A percentile compares a stretch with the other conserved stretches of the same genome.
Conservation (phyloP, 2,329 filamentous ascomycete genomes). For the Bipolaris bicolor region DNA sequence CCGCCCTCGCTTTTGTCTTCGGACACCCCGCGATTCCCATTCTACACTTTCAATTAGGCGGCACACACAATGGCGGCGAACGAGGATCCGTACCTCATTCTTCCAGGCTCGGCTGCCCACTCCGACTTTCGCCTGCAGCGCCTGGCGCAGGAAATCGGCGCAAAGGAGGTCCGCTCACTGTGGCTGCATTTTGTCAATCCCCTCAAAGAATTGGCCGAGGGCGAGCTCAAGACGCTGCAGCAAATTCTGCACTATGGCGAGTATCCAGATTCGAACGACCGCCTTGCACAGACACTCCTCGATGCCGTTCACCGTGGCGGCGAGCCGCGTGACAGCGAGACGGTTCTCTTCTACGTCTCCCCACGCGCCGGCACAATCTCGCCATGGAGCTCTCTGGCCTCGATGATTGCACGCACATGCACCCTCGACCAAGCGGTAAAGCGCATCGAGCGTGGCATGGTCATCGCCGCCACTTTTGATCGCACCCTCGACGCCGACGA, state of each 20-base stretch:
- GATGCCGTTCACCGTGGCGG: slow-evolving; percentile 58
- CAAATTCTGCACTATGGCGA: slow-evolving; percentile 67
- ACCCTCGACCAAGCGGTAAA: slow-evolving; percentile 73
- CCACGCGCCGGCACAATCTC: slow-evolving; percentile 84
- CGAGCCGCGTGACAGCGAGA: slow-evolving; percentile 57
- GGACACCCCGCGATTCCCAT: slow-evolving; percentile 22
- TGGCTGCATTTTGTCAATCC: slow-evolving; percentile 60
- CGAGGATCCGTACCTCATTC: slow-evolving; percentile 50
- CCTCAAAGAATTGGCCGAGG: slow-evolving; percentile 44
- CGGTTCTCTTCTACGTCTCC: slow-evolving; percentile 71
- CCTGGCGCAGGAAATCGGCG: slow-evolving; percentile 55
- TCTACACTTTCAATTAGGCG: slow-evolving; percentile 18
- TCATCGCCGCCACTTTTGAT: slow-evolving; percentile 71
- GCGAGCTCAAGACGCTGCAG: slow-evolving; percentile 60
- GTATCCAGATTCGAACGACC: slow-evolving; percentile 54
- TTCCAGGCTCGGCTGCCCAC: slow-evolving; percentile 62
- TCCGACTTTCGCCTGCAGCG: slow-evolving; percentile 57
- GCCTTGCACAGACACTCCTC: slow-evolving; percentile 53
- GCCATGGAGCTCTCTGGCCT: slow-evolving; percentile 97
- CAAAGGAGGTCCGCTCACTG: slow-evolving; percentile 55
- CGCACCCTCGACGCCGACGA: slow-evolving; percentile 57
- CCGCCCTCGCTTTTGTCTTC: slow-evolving; percentile 22
- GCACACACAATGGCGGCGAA: slow-evolving; percentile 39
- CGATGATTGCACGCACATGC: slow-evolving; percentile 91
- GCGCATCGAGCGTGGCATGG: slow-evolving; percentile 85